Evolutionary conservation across 345 rosid species (phyloP).

Genomic region (Aquilaria malaccensis): DNA sequence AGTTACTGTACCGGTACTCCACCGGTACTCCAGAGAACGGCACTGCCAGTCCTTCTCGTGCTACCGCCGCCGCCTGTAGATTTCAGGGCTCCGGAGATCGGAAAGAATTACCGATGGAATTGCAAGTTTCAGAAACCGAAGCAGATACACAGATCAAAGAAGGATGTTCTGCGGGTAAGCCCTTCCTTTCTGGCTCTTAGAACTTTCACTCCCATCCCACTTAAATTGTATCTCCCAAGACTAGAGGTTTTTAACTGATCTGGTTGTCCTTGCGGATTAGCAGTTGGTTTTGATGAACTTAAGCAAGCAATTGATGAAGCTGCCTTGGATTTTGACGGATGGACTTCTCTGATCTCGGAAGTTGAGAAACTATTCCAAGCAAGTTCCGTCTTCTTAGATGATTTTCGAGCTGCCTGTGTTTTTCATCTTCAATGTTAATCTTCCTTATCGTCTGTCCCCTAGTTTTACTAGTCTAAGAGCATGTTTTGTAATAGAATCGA

Average conservation of each 20-base stretch:
- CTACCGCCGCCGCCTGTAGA: too few relatives aligned
- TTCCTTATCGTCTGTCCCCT: neutral
- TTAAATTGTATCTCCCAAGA: too few relatives aligned
- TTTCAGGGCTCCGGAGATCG: too few relatives aligned
- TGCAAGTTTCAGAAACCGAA: slow-evolving; percentile 13
- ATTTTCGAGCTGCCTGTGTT: neutral
- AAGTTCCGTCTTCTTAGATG: slow-evolving; percentile 8
- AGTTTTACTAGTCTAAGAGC: too few relatives aligned
- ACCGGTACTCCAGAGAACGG: too few relatives aligned
- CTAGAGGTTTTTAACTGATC: too few relatives aligned
- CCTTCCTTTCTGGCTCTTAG: too few relatives aligned
- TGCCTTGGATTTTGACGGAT: slow-evolving; percentile 51
- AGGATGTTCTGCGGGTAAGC: slow-evolving; percentile 14
- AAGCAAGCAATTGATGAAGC: slow-evolving; percentile 28
- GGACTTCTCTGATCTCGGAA: slow-evolving; percentile 55
- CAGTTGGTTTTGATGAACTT: slow-evolving; percentile 38
- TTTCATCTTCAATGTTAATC: neutral
- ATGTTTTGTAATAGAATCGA: too few relatives aligned
- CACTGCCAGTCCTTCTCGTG: too few relatives aligned
- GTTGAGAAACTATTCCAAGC: slow-evolving; percentile 42
- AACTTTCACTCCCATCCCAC: too few relatives aligned
- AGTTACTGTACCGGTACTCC: too few relatives aligned
- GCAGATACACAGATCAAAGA: slow-evolving; percentile 5
- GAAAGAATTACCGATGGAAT: slow-evolving; percentile 10
- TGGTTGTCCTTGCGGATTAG: too few relatives aligned